A percentile compares a stretch with the other conserved stretches of the same genome.
These are phyloP conservation scores for Penicillium herquei DNA, from an alignment of 495 filamentous ascomycete genomes.

Conservation along the genomic window DNA sequence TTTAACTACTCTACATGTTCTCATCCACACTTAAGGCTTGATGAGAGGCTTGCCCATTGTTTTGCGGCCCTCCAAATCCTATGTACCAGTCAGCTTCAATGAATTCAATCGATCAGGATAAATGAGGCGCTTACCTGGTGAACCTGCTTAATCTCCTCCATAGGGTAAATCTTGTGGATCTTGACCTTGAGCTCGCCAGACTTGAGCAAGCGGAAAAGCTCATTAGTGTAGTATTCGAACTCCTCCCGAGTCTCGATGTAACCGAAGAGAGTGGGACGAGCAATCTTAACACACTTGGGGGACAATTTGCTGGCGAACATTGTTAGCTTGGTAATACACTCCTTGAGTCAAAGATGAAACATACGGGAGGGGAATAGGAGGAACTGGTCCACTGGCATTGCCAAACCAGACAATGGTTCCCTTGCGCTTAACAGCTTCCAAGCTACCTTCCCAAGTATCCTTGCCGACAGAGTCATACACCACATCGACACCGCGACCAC, in stretches of 20 bases:
- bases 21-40: conserved; percentile 25
- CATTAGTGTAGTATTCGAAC: conserved; percentile 64
- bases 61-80: conserved; percentile 79
- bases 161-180: conserved; percentile 80
- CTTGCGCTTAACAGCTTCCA: conserved; percentile 77
- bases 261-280: conserved; percentile 69
- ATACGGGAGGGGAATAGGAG: conserved; percentile 66
- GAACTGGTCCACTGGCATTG: conserved; percentile 81
- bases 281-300: conserved; percentile 77
- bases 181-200: conserved; percentile 67
- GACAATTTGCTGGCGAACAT: conserved; percentile 45
- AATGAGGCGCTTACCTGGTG: conserved; percentile 52
- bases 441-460: conserved; percentile 78
- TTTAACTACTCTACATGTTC: background rate
- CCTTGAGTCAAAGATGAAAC: conserved; percentile 18
- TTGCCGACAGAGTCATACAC: conserved; percentile 91
- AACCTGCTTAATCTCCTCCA: conserved; percentile 71
- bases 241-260: conserved; percentile 80
- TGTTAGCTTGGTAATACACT: background rate
- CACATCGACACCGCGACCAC: conserved; percentile 67
- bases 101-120: background rate
- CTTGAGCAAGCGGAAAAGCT: conserved; percentile 71
- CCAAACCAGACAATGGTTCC: conserved; percentile 85
- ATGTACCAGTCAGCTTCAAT: conserved; percentile 5
- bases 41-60: conserved; percentile 72